phyloP scores from a whole-genome alignment of 352 stramenopile species.

The Globisporangium sylvaticum region DNA sequence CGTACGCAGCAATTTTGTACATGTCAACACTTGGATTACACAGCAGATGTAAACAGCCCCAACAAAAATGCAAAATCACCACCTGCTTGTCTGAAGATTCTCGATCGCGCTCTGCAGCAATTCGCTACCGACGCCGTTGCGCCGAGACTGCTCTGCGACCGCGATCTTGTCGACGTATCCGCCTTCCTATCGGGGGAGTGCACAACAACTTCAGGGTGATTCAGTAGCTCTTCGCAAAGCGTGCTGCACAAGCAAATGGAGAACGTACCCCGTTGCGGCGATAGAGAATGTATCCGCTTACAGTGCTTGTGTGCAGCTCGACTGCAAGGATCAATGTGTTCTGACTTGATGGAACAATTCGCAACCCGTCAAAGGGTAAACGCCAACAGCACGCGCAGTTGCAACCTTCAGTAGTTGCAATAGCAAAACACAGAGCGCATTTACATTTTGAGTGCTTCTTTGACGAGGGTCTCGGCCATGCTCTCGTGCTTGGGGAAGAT shows the following conservation, averaged over 20 bases:
- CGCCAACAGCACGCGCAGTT: background rate
- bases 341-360: constrained; percentile 17
- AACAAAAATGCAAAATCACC: background rate
- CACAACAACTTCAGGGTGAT: background rate
- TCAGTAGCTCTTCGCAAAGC: too few relatives aligned
- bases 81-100: constrained; percentile 28
- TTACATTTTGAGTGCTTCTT: constrained; percentile 13
- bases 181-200: constrained; percentile 16
- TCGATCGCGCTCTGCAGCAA: constrained; percentile 33
- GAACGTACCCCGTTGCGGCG: constrained; percentile 32
- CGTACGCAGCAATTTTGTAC: background rate
- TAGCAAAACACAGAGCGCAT: background rate
- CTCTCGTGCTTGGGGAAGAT: constrained; percentile 19
- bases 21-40: background rate
- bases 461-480: constrained; percentile 12
- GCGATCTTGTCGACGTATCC: constrained; percentile 47
- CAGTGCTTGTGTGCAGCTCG: constrained; percentile 6
- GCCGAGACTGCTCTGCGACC: constrained; percentile 27
- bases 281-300: constrained; percentile 45
- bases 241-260: background rate
- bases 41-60: background rate
- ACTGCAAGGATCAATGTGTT: constrained; percentile 39
- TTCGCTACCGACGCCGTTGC: constrained; percentile 27
- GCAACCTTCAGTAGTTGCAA: background rate
- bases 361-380: background rate